phyloP scores from a whole-genome alignment of 2,329 filamentous ascomycete species.

The Exophiala dermatitidis region DNA sequence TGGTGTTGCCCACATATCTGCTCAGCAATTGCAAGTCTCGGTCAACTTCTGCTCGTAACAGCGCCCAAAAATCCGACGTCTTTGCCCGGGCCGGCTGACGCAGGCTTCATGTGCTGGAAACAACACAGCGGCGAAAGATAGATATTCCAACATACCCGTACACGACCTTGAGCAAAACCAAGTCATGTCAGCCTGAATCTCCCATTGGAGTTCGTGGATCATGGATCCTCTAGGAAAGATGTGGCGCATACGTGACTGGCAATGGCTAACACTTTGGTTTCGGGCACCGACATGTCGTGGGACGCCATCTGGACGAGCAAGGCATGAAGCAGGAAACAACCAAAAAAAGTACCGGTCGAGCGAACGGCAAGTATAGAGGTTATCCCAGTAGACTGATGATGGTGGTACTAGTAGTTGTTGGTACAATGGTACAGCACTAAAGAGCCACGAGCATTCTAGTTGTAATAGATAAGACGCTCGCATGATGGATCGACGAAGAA shows the following conservation, averaged over 20 bases:
- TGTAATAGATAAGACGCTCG: no score
- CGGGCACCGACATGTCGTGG: conserved; percentile 40
- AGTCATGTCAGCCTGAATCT: background rate
- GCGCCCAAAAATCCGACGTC: background rate
- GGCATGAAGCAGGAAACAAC: background rate
- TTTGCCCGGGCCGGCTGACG: no score
- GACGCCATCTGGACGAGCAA: conserved; percentile 1
- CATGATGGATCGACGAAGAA: no score
- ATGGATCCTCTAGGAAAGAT: background rate
- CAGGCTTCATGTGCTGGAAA: no score
- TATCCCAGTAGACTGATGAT: background rate
- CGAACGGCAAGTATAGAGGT: no score
- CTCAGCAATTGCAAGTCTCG: background rate
- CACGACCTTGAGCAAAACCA: conserved; percentile 50
- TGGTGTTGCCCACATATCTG: conserved; percentile 96
- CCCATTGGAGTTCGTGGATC: no score
- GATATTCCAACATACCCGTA: conserved; percentile 55
- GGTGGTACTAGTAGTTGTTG: background rate
- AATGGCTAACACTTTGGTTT: conserved; percentile 70
- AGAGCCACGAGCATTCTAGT: no score
- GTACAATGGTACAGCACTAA: no score
- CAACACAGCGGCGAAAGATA: no score
- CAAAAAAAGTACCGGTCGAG: background rate
- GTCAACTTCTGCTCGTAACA: background rate
- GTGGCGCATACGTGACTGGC: conserved; percentile 77